Base-by-base conservation (phyloP, 1,284 basidiomycete genomes). In the Pulchroboletus neoregius region DNA sequence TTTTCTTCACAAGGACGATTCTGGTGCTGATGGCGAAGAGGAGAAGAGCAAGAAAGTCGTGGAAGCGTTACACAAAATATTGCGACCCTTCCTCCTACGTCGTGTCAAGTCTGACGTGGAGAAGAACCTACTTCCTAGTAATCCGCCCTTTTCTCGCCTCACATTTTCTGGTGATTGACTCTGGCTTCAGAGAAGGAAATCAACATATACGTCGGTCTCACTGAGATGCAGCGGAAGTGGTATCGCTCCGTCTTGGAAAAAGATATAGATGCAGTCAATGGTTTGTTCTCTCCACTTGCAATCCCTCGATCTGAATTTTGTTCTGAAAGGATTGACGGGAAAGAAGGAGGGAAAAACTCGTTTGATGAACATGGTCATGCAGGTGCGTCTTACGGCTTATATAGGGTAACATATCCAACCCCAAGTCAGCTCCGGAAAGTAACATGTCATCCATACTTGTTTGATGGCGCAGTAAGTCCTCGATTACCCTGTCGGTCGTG, bases 351-450 rank as follows among this genome's bases (percentile, higher is more conserved):
- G 96, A 53, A 99, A 98, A 73, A 98, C 94, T 3, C 76, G 94
- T 24, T 70, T 99, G 43, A 91, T 99, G 82, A 99, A 99, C 70
- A 96, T 99, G 74, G 96, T 99, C 54, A 99, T 99, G 96, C 96
- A 99, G 76, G 78, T 92, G 46, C 52, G 80, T 53, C n/a, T 33
- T 18, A 5, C 34, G 16, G 26, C 6, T 15, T 2, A 42, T 35
- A 23, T 39, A 38, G 39, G 26, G 16, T 23, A n/a, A 38, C 12
- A 11, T 28, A 18, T 44, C 44, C 27, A 35, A 65, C 9, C 6
- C 32, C 32, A 6, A 33, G 9, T 47, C 5, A 57, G 78, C 76
- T 90, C 32, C 82, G 86, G 35, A 90, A 91, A 74, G 87, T 90
- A 10, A 87, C 86, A 6, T 90, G 87, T 52, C 88, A 91, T 61